Percentiles rank a stretch among this genome's conserved stretches.
Evolutionary conservation across 768 basidiomycete species (phyloP).

Genomic region (Pleurotus ostreatus): DNA sequence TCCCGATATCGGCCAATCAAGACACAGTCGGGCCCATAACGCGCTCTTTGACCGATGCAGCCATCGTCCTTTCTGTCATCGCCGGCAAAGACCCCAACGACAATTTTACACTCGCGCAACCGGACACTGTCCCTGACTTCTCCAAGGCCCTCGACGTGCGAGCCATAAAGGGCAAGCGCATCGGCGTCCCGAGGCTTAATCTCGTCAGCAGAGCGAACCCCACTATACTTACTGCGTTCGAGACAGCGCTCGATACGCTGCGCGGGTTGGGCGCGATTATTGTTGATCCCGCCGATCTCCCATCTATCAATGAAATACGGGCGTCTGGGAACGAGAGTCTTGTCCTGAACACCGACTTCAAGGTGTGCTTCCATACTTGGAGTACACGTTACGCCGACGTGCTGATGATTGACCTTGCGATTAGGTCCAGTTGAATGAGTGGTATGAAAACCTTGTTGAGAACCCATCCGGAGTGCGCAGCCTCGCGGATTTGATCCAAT

Average conservation of each 20-base stretch:
- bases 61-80: slow-evolving; percentile 51
- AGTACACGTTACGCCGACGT: background rate
- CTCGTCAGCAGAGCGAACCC: slow-evolving; percentile 25
- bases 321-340: slow-evolving; percentile 49
- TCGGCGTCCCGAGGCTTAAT: slow-evolving; percentile 48
- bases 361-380: slow-evolving; percentile 28
- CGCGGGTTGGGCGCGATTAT: slow-evolving; percentile 43
- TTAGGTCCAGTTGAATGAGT: slow-evolving; percentile 52
- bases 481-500: slow-evolving; percentile 54
- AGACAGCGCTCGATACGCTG: slow-evolving; percentile 33
- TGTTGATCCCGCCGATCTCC: slow-evolving; percentile 60
- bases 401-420: background rate
- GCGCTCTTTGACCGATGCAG: slow-evolving; percentile 50
- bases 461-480: slow-evolving; percentile 54
- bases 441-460: slow-evolving; percentile 39
- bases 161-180: slow-evolving; percentile 46
- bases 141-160: slow-evolving; percentile 45
- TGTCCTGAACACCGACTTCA: slow-evolving; percentile 56
- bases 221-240: slow-evolving; percentile 34
- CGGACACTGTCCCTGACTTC: slow-evolving; percentile 49
- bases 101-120: slow-evolving; percentile 51
- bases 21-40: slow-evolving; percentile 58
- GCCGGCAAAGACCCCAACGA: slow-evolving; percentile 54
- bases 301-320: slow-evolving; percentile 47
- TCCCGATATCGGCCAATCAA: slow-evolving; percentile 55